Conservation (phyloP, 176 grass and related monocot genomes). For the Pontederia paniculata region DNA sequence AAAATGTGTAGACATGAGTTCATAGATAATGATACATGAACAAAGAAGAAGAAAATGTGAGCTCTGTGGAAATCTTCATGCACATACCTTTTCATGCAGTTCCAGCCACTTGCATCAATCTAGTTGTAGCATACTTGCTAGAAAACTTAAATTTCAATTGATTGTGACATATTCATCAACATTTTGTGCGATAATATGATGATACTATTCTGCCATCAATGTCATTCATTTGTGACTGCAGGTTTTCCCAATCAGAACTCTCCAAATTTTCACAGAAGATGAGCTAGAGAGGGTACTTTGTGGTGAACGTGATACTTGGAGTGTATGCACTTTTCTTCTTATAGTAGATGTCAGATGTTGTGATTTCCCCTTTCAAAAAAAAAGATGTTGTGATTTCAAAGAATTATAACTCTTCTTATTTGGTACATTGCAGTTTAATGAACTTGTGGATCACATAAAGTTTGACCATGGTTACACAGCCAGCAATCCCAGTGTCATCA, state of each 20-base stretch:
- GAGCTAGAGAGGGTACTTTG: slow-evolving; percentile 79
- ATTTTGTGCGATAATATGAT: too few relatives aligned
- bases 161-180: too few relatives aligned
- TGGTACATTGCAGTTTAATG: slow-evolving; percentile 40
- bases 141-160: too few relatives aligned
- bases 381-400: neutral
- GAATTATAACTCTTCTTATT: slow-evolving; percentile 17
- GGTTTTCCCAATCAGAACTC: slow-evolving; percentile 63
- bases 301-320: slow-evolving; percentile 79
- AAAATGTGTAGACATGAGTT: too few relatives aligned
- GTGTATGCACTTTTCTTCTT: slow-evolving; percentile 47
- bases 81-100: too few relatives aligned
- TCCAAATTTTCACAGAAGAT: slow-evolving; percentile 66
- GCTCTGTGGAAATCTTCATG: too few relatives aligned
- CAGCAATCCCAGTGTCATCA: slow-evolving; percentile 59
- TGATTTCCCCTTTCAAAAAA: too few relatives aligned
- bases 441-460: slow-evolving; percentile 94
- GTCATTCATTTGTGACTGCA: slow-evolving; percentile 22
- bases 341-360: slow-evolving; percentile 3
- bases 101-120: too few relatives aligned
- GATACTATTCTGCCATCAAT: too few relatives aligned
- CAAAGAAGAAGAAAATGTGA: too few relatives aligned
- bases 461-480: slow-evolving; percentile 92
- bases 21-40: too few relatives aligned
- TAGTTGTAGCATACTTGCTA: too few relatives aligned